phyloP scores from a whole-genome alignment of 2,329 filamentous ascomycete genomes.

The Cladorrhinum sp. region DNA sequence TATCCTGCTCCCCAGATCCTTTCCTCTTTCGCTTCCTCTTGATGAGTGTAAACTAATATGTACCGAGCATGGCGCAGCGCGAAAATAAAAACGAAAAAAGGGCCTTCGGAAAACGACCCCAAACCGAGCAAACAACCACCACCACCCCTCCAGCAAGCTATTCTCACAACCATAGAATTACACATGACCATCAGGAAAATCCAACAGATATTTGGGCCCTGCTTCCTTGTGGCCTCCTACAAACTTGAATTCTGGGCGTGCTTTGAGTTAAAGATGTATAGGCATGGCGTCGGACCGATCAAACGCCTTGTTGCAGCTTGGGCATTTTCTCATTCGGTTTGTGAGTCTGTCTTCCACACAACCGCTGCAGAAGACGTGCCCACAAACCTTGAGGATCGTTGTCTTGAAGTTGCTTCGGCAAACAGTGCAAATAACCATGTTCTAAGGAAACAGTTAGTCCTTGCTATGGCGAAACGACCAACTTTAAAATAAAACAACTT shows the following conservation, averaged over 20 bases:
- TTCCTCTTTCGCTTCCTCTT: neutral
- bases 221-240: neutral
- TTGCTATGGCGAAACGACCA: neutral
- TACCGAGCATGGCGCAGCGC: neutral
- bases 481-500: conserved; percentile 40
- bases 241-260: neutral
- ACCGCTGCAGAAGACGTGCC: conserved; percentile 87
- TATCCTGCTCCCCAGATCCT: neutral
- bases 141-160: conserved; percentile 11
- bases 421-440: conserved; percentile 82
- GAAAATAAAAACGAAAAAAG: neutral
- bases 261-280: conserved; percentile 45
- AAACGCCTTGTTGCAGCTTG: conserved; percentile 88
- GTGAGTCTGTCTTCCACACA: conserved; percentile 88
- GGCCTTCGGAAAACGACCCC: neutral
- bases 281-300: conserved; percentile 87
- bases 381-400: conserved; percentile 87
- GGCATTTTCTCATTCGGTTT: conserved; percentile 91
- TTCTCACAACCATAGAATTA: conserved; percentile 18
- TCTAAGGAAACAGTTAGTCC: conserved; percentile 46
- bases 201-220: conserved; percentile 1
- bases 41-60: neutral
- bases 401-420: conserved; percentile 94
- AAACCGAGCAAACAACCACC: neutral
- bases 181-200: conserved; percentile 7